phyloP scores from a whole-genome alignment of 2,329 filamentous ascomycete species.

The Penicillium brasilianum region DNA sequence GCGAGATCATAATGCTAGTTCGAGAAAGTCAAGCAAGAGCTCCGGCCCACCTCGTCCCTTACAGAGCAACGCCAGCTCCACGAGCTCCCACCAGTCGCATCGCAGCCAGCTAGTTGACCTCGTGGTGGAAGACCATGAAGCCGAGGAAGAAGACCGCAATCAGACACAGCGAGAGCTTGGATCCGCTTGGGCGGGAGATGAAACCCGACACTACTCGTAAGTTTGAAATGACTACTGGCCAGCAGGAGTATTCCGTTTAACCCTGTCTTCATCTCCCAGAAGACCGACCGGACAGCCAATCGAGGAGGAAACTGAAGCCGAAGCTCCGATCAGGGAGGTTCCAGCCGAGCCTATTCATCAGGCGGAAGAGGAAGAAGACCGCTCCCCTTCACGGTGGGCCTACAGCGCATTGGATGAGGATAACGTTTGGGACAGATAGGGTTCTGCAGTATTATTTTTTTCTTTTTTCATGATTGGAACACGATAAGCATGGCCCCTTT shows the following conservation, averaged over 20 bases:
- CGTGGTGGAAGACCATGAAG: slow-evolving; percentile 67
- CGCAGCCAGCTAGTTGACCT: slow-evolving; percentile 69
- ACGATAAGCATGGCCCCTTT: neutral
- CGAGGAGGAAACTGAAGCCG: slow-evolving; percentile 28
- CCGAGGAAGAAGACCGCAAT: slow-evolving; percentile 66
- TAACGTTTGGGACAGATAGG: slow-evolving; percentile 42
- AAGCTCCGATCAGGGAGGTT: slow-evolving; percentile 15
- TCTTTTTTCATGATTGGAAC: neutral
- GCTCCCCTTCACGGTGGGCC: slow-evolving; percentile 24
- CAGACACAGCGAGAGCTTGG: slow-evolving; percentile 66
- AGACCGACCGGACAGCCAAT: slow-evolving; percentile 39
- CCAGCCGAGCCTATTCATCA: slow-evolving; percentile 13
- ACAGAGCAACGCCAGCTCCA: slow-evolving; percentile 40
- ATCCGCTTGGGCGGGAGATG: slow-evolving; percentile 62
- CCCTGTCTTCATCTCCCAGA: slow-evolving; percentile 30
- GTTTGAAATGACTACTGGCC: slow-evolving; percentile 17
- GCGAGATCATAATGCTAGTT: slow-evolving; percentile 35
- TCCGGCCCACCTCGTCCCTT: slow-evolving; percentile 29
- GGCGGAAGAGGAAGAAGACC: slow-evolving; percentile 23
- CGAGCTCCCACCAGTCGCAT: slow-evolving; percentile 61
- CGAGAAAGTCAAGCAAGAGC: slow-evolving; percentile 42
- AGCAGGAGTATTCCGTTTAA: slow-evolving; percentile 22
- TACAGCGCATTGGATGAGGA: slow-evolving; percentile 44
- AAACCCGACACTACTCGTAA: slow-evolving; percentile 41
- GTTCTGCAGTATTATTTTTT: slow-evolving; percentile 3